These are phyloP conservation scores for Periglandula ipomoeae DNA, from an alignment of 2,329 filamentous ascomycete genomes.

Conservation along the genomic window DNA sequence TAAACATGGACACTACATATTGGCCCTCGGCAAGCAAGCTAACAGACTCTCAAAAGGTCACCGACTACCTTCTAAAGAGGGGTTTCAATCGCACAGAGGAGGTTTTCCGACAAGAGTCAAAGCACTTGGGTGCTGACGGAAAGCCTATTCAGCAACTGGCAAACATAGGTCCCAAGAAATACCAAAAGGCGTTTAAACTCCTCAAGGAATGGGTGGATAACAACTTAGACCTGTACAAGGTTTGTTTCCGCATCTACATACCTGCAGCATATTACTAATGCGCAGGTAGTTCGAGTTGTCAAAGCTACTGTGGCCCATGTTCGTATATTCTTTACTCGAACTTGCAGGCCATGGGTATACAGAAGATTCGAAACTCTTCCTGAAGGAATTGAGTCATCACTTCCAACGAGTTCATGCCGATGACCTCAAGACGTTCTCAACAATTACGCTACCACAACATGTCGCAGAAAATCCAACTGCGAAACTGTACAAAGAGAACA, in stretches of 20 bases:
- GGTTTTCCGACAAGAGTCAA: constrained; percentile 83
- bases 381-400: constrained; percentile 53
- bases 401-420: constrained; percentile 75
- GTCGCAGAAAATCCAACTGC: constrained; percentile 67
- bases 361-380: constrained; percentile 65
- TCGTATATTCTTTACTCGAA: constrained; percentile 85
- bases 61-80: constrained; percentile 92
- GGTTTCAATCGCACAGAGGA: constrained; percentile 90
- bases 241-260: constrained; percentile 24
- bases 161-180: constrained; percentile 67
- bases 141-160: constrained; percentile 62
- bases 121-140: constrained; percentile 72
- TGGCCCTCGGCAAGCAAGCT: too few relatives aligned
- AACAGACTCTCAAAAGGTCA: constrained; percentile 42
- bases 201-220: constrained; percentile 81
- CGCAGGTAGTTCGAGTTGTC: constrained; percentile 64
- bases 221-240: constrained; percentile 89
- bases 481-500: constrained; percentile 74
- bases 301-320: constrained; percentile 85
- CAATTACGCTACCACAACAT: constrained; percentile 69
- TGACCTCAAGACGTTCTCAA: constrained; percentile 66
- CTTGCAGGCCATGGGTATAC: constrained; percentile 64
- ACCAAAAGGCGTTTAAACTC: constrained; percentile 63
- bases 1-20: too few relatives aligned
- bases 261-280: neutral